Evolutionary conservation across 2,329 filamentous ascomycete species (phyloP).

Genomic region (Fusarium pseudograminearum): DNA sequence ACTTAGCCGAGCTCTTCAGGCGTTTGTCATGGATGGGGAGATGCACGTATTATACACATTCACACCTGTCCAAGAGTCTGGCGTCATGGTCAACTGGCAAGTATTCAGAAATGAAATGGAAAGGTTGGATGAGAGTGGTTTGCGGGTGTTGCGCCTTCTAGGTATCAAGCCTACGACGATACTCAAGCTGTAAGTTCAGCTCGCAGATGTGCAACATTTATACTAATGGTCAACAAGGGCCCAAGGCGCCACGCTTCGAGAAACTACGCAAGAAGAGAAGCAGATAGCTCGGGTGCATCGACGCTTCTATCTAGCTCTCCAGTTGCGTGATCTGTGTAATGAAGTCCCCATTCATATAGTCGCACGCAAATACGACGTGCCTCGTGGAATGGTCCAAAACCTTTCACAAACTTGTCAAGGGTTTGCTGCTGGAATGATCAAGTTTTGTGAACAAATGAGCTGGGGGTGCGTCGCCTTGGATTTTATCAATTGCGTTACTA

Average conservation of each 20-base stretch:
- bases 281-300: slow-evolving; percentile 73
- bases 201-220: not conserved
- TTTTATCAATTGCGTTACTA: slow-evolving; percentile 10
- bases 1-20: slow-evolving; percentile 72
- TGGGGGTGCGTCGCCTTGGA: slow-evolving; percentile 66
- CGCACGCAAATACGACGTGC: slow-evolving; percentile 76
- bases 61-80: slow-evolving; percentile 74
- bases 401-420: slow-evolving; percentile 81
- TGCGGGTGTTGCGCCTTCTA: slow-evolving; percentile 75
- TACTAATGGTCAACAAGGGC: slow-evolving; percentile 62
- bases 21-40: slow-evolving; percentile 84
- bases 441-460: slow-evolving; percentile 81
- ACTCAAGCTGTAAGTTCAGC: slow-evolving; percentile 69
- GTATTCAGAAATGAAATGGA: slow-evolving; percentile 79
- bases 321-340: slow-evolving; percentile 83
- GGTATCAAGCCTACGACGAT: slow-evolving; percentile 76
- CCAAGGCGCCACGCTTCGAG: slow-evolving; percentile 73
- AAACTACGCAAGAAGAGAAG: slow-evolving; percentile 70
- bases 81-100: slow-evolving; percentile 74
- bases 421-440: slow-evolving; percentile 82
- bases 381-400: slow-evolving; percentile 77
- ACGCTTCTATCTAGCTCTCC: slow-evolving; percentile 79
- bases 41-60: slow-evolving; percentile 85
- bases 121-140: slow-evolving; percentile 74
- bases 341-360: slow-evolving; percentile 78